Base-by-base conservation (phyloP, 306 rosid genomes). In the Begonia fuchsioides region DNA sequence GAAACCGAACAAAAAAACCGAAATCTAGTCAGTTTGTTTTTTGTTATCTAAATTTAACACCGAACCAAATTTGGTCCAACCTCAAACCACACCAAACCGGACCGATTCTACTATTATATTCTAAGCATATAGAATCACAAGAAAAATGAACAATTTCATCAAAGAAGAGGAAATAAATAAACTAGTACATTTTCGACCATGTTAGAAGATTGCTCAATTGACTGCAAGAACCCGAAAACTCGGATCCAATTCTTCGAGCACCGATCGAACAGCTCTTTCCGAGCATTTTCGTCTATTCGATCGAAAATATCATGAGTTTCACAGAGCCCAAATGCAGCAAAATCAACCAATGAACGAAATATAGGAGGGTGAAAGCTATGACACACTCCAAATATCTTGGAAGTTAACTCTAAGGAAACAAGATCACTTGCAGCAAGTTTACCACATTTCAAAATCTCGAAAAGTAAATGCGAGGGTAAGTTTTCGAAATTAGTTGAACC, bases 181-280 rank as follows among this genome's bases (percentile, higher is more conserved):
- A 74, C 67, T 70, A 76, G 72, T 88, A 88, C 96, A 83, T 81
- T 83, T 79, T 93, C 95, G 8, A 84, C 67, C 10, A 68, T 64
- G 61, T 63, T 74, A 53, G 82, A 76, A 11, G 95, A 81, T 56
- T 81, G 85, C 62, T 74, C 96, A 73, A 81, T 81, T 6, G 83
- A 76, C 38, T 78, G 82, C 80, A 88, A 76, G 79, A 83, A 88
- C 79, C 95, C 70, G 72, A 83, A 62, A 72, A 81, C 69, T 17
- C 93, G 75, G 66, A 83, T 88, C 95, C 96, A 88, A 47, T 76
- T 88, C 51, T 74, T 83, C n/a, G 50, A 62, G 49, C 95, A 83
- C 49, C 95, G 87, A 57, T 76, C 83, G 54, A 62, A 72, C 51
- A 88, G 68, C 69, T 72, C 83, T 45, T 41, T 66, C 66, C 64